These are phyloP conservation scores for Chlamydomonas asymmetrica DNA, from an alignment of 139 green algal species.

Conservation along the genomic window DNA sequence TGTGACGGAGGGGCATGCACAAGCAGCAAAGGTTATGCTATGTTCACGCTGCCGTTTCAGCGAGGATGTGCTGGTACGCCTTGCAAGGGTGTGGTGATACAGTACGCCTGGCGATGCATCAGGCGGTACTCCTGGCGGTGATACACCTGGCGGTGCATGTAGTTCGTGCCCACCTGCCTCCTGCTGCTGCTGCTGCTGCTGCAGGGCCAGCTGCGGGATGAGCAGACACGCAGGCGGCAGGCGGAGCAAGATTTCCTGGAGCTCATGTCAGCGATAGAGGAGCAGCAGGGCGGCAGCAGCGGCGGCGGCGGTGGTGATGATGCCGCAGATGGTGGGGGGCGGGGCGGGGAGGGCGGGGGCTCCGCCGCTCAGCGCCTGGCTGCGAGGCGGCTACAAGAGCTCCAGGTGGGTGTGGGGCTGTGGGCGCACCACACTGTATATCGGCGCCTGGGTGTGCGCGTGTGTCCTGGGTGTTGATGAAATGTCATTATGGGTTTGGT, in stretches of 20 bases:
- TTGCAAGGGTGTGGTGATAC: too few species aligned
- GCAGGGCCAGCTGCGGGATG: constrained; percentile 42
- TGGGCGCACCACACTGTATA: too few species aligned
- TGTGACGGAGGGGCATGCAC: not conserved
- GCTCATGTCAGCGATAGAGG: constrained; percentile 47
- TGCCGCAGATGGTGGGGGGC: not conserved
- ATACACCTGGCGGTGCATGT: too few species aligned
- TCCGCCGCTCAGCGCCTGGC: constrained; percentile 8
- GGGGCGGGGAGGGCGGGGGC: not conserved
- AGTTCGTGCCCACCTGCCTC: too few species aligned
- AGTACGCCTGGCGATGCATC: too few species aligned
- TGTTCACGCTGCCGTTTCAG: too few species aligned
- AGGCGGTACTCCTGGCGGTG: too few species aligned
- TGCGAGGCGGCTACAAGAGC: constrained; percentile 13
- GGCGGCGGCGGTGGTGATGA: not conserved
- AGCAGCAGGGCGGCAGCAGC: not conserved
- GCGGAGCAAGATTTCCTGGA: constrained; percentile 53
- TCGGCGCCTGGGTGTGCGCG: too few species aligned
- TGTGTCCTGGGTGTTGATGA: too few species aligned
- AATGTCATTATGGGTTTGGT: too few species aligned
- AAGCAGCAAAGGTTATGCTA: not conserved
- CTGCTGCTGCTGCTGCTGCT: not conserved
- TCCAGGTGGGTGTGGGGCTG: constrained; percentile 24
- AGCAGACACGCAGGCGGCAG: constrained; percentile 42
- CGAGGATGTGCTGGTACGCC: too few species aligned